Base-by-base conservation (phyloP, 2,329 filamentous ascomycete genomes). In the Thyridium curvatum region DNA sequence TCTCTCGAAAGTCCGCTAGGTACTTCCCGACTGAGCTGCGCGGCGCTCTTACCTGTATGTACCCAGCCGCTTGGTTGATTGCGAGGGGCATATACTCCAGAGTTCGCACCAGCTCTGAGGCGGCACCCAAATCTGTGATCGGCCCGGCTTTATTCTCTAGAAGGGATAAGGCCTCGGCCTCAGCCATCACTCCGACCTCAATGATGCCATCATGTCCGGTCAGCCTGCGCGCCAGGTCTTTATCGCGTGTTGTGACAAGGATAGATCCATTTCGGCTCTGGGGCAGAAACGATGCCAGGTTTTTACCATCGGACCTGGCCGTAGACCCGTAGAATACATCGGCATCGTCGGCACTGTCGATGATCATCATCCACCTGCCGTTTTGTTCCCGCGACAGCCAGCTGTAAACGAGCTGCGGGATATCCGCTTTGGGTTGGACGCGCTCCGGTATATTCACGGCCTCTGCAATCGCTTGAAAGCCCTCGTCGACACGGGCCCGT, bases 291-390 rank as follows among this genome's bases (percentile, higher is more conserved):
- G 18, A 28, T 17, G 21, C 21, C 10, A 36, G 16, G 14, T 14
- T 18, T 15, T 30, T 28, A 5, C 14, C 34, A 28, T 36, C 21
- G 18, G 10, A 10, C 6, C 6, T 6, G 21, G 21, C 10, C 6
- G 21, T 26, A 26, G 6, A 6, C 10, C 6, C 6, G 30, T 14
- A 52, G 18, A 60, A 52, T 5, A 59, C 42, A 8, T 51, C 37
- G 26, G 34, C 12, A 45, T 64, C 49, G 42, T 65, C 60, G 31
- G 55, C 59, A 41, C 57, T 63, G 31, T 66, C 60, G 15, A 66
- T 49, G 34, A 65, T 45, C 21, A 65, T 46, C 12, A 56, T 13
- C 62, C 61, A 66, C 33, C 31, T 42, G 14, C 52, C 51, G 30
- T 55, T 51, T 26, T 32, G 36, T 34, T 52, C 44, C 18, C 54